Evolutionary conservation across 148 eudicot genomes (phyloP), one percentile per base, ranked within the genome.

Genomic region (Nepenthes mirabilis): DNA sequence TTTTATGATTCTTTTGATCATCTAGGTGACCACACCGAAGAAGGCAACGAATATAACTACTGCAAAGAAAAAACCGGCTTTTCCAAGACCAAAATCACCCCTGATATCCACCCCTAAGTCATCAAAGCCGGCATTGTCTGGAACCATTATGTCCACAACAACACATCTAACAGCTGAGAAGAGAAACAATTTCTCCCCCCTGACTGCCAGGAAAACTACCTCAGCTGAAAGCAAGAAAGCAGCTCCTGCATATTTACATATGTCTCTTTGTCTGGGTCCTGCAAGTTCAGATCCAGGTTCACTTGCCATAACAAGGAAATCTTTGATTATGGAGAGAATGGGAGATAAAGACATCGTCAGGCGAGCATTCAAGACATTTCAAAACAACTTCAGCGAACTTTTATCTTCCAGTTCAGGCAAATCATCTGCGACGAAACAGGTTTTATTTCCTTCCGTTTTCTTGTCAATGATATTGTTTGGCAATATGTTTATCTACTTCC

Each of bases 321-420:
- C 99, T 36, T 61, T 79, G 61, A 80, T 94, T 55, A 89, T 89
- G 99, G 99, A 94, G 76, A 76, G 64, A 43, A 94, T 94, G 99
- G 99, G 91, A 55, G 97, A 94, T 70, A 94, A 94, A 74, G 99
- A 94, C 51, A 94, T 94, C 56, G 95, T 94, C 13, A 82, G 66
- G 68, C 80, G 97, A 43, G 99, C 91, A 34, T 94, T 94, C 68
- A 89, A 80, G 79, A 49, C 95, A 63, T 94, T 94, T 61, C 82
- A 75, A 63, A 82, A 59, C 11, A n/a, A 34, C 48, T 36, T 37
- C 23, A 10, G 69, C 72, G 75, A 57, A 47, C 64, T 45, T 23
- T 52, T 77, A 67, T 68, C 75, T 62, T 49, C 80, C 47, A 65
- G 54, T 72, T 63, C 71, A 57, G 69, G 53, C 3, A 77, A 57